Conservation (phyloP, 2,329 filamentous ascomycete species). For the Microdochium bolleyi region DNA sequence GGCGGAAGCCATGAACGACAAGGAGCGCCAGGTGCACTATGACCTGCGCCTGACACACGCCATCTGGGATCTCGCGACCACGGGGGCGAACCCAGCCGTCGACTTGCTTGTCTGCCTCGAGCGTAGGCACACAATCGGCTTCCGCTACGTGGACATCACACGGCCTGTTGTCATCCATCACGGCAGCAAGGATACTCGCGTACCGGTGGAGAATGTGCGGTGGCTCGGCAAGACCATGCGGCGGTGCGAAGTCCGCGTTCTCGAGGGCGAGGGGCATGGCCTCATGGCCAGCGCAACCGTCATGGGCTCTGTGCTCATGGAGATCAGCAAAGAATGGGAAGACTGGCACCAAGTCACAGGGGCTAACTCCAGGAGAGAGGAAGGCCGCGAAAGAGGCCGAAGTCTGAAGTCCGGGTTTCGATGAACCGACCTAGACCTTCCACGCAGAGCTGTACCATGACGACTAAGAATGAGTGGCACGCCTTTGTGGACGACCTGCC, state of each 20-base stretch:
- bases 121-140: slow-evolving; percentile 83
- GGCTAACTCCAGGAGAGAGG: slow-evolving; percentile 12
- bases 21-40: slow-evolving; percentile 67
- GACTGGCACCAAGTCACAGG: slow-evolving; percentile 66
- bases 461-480: no score
- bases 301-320: slow-evolving; percentile 90
- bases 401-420: neutral
- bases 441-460: no score
- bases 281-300: slow-evolving; percentile 91
- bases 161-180: slow-evolving; percentile 90
- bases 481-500: no score
- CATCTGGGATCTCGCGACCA: slow-evolving; percentile 90
- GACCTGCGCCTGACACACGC: slow-evolving; percentile 82
- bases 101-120: slow-evolving; percentile 91
- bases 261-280: slow-evolving; percentile 89
- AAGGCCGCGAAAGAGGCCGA: neutral
- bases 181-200: slow-evolving; percentile 79
- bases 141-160: slow-evolving; percentile 94
- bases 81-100: slow-evolving; percentile 85
- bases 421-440: neutral
- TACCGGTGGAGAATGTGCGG: slow-evolving; percentile 88
- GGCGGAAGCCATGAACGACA: slow-evolving; percentile 55
- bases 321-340: slow-evolving; percentile 91
- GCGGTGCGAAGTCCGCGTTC: slow-evolving; percentile 80
- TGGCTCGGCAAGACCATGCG: slow-evolving; percentile 96